These are phyloP conservation scores for Dillenia turbinata DNA, from an alignment of 164 flowering plant species.

Conservation along the genomic window DNA sequence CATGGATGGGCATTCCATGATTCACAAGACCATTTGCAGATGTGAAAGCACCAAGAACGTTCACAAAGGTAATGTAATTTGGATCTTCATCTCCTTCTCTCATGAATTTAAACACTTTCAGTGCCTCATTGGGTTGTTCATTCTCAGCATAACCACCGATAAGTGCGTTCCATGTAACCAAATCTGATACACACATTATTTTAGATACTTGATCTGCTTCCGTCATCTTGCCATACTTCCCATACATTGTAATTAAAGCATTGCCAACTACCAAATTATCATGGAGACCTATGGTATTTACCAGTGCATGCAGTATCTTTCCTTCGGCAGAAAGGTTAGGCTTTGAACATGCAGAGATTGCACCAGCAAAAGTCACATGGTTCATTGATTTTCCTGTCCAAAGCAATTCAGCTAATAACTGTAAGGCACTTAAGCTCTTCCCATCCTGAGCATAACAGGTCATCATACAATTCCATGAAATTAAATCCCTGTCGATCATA, in stretches of 20 bases:
- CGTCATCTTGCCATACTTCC: constrained; percentile 43
- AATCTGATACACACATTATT: constrained; percentile 41
- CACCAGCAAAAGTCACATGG: constrained; percentile 63
- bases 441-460: constrained; percentile 52
- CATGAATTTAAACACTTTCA: constrained; percentile 48
- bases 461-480: constrained; percentile 81
- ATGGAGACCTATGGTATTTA: constrained; percentile 38
- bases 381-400: constrained; percentile 17
- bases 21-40: constrained; percentile 32
- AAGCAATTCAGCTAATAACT: constrained; percentile 38
- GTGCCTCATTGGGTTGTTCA: constrained; percentile 44
- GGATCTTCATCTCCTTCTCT: constrained; percentile 28
- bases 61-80: constrained; percentile 65
- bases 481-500: constrained; percentile 57
- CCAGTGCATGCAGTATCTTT: constrained; percentile 52
- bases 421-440: constrained; percentile 31
- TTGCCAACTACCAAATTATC: constrained; percentile 65
- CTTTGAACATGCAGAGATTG: constrained; percentile 61
- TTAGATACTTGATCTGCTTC: constrained; percentile 46
- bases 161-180: constrained; percentile 76
- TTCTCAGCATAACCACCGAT: constrained; percentile 67
- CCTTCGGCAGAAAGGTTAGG: constrained; percentile 40
- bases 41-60: constrained; percentile 54
- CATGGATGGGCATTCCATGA: constrained; percentile 68
- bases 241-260: constrained; percentile 74